Evolutionary conservation across 306 rosid genomes (phyloP).

Genomic region (Malus orientalis): DNA sequence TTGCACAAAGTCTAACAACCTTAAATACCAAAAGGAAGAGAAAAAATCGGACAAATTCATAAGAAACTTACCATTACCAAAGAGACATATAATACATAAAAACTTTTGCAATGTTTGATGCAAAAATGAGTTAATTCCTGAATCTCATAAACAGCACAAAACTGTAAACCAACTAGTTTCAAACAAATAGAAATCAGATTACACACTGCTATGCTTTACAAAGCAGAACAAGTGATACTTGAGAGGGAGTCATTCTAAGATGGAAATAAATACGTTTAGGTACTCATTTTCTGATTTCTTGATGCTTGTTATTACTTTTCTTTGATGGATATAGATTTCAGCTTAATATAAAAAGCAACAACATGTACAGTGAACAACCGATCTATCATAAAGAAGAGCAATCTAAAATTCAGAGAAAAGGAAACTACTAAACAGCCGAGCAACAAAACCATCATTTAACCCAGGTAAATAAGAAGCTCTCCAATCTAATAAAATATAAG

Average conservation of each 20-base stretch:
- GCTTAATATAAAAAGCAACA: not conserved
- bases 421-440: not conserved
- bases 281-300: not conserved
- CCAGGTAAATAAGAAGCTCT: not conserved
- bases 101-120: not conserved
- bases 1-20: constrained; percentile 98
- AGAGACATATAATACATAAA: not conserved
- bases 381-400: not conserved
- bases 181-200: not conserved
- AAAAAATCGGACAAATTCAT: not conserved
- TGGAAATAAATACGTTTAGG: not conserved
- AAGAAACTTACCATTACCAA: not conserved
- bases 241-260: not conserved
- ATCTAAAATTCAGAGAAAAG: not conserved
- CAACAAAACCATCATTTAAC: not conserved
- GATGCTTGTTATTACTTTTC: not conserved
- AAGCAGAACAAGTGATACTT: not conserved
- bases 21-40: constrained; percentile 15
- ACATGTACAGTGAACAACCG: not conserved
- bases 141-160: not conserved
- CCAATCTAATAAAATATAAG: not conserved
- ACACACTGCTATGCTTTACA: not conserved
- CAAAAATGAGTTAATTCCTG: not conserved
- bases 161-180: not conserved
- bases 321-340: not conserved